A percentile compares a stretch with the other conserved stretches of the same genome.
phyloP scores from a whole-genome alignment of 2,329 filamentous ascomycete species.

The Alternaria burnsii region DNA sequence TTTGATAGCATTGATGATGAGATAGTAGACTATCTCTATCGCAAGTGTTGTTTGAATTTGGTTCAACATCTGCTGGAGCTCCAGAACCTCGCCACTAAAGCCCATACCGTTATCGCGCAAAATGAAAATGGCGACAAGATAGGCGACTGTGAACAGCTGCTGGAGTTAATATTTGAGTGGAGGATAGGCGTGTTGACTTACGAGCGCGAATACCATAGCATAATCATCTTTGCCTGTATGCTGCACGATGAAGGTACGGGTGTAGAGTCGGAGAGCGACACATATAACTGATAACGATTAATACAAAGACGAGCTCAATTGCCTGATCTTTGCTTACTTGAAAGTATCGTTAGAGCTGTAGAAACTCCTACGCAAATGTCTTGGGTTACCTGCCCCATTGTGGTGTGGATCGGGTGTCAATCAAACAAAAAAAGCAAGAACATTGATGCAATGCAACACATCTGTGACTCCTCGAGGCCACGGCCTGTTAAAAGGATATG shows the following conservation, averaged over 20 bases:
- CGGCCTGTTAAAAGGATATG: constrained; percentile 2
- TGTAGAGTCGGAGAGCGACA: constrained; percentile 35
- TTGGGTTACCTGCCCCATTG: constrained; percentile 17
- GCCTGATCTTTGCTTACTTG: constrained; percentile 21
- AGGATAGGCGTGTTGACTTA: constrained; percentile 18
- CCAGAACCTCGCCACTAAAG: constrained; percentile 28
- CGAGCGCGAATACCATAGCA: constrained; percentile 39
- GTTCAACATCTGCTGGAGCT: constrained; percentile 28
- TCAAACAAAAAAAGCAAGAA: background rate
- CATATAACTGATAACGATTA: constrained; percentile 31
- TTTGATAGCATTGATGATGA: constrained; percentile 42
- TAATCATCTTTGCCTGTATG: constrained; percentile 43
- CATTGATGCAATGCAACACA: background rate
- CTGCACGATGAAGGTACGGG: constrained; percentile 29
- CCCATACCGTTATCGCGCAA: constrained; percentile 37
- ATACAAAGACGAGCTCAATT: background rate
- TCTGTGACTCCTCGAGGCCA: background rate
- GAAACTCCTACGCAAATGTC: constrained; percentile 31
- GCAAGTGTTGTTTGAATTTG: constrained; percentile 36
- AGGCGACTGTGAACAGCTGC: constrained; percentile 37
- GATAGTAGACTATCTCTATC: constrained; percentile 45
- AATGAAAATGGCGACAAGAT: constrained; percentile 34
- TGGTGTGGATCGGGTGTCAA: background rate
- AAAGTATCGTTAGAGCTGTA: constrained; percentile 32
- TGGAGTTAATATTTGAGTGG: background rate